Base-by-base conservation (phyloP, 177 flowering plant genomes). In the Vitis hybrid region DNA sequence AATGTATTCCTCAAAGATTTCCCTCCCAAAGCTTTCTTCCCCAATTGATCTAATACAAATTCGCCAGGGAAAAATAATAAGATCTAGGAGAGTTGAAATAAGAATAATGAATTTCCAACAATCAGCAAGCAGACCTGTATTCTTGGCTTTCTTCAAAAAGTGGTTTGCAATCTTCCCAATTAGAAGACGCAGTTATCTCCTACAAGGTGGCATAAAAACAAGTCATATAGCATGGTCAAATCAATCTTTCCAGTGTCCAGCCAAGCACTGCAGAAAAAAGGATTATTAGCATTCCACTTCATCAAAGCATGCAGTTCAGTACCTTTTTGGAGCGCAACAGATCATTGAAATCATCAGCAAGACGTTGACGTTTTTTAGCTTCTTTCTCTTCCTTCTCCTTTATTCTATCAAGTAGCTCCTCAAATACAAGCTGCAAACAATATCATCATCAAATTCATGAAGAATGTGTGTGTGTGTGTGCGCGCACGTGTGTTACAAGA, bases 311-410 rank as follows among this genome's bases (percentile, higher is more conserved):
- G 15, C 6, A 26, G 3, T 14, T 33, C 48, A 68, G 31, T 74
- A 91, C 99, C 94, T 93, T 92, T 50, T 80, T 73, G n/a, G 92
- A 71, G 58, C 81, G 76, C 72, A 96, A 72, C 45, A 88, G 78
- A 64, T 86, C 87, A 66, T 87, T 82, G 71, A 96, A 92, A 66
- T 91, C 97, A 76, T 93, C 92, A 33, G 89, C 89, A 62, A 92
- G 87, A 39, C 86, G 90, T 68, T 92, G 96, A 55, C 90, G 97
- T 71, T 89, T 96, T 76, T 86, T 96, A 60, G 93, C 93, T 75
- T 96, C 99, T 80, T 93, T 96, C 78, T 96, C 98, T 74, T 93
- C 98, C 75, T 92, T 96, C 79, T 96, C 99, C 80, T 87, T 93
- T 20, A 86, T 79, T 76, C 97, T 84, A 60, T 90, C 99, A 48